phyloP scores from a whole-genome alignment of 306 rosid genomes.

The Cyclanthera cordifolia region DNA sequence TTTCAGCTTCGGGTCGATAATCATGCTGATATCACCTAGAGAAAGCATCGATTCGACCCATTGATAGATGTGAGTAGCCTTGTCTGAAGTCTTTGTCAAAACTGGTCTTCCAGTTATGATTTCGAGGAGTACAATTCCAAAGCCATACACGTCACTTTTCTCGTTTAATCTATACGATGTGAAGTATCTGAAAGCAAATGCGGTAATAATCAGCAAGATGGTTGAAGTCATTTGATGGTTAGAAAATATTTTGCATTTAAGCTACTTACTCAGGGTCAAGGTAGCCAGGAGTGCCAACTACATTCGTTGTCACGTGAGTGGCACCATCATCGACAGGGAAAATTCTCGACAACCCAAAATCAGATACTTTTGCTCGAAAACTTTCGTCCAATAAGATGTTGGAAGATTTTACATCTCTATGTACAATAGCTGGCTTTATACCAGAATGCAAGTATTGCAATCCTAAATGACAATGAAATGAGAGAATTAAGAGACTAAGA shows the following conservation, averaged over 20 bases:
- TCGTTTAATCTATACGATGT: slow-evolving; percentile 8
- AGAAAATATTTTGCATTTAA: neutral
- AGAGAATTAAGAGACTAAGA: neutral
- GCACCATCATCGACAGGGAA: slow-evolving; percentile 12
- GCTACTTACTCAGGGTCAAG: slow-evolving; percentile 18
- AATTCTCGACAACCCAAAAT: slow-evolving; percentile 18
- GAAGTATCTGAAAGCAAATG: slow-evolving; percentile 7
- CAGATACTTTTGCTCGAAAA: slow-evolving; percentile 16
- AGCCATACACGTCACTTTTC: slow-evolving; percentile 15
- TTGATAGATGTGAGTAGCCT: slow-evolving; percentile 6
- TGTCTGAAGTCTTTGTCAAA: slow-evolving; percentile 6
- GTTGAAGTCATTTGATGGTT: neutral
- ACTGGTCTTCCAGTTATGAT: slow-evolving; percentile 15
- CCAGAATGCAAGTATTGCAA: slow-evolving; percentile 16
- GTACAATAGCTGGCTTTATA: slow-evolving; percentile 17
- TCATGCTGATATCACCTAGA: slow-evolving; percentile 12
- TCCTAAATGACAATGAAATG: slow-evolving; percentile 7
- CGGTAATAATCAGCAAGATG: neutral
- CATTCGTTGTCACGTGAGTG: slow-evolving; percentile 19
- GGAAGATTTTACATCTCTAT: slow-evolving; percentile 17
- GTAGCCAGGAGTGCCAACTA: slow-evolving; percentile 19
- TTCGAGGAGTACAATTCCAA: slow-evolving; percentile 13
- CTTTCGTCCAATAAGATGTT: slow-evolving; percentile 12
- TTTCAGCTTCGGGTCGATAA: slow-evolving; percentile 4
- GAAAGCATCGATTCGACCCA: slow-evolving; percentile 14